Evolutionary conservation across 2,329 filamentous ascomycete species (phyloP).

Genomic region (Lojkania enalia): DNA sequence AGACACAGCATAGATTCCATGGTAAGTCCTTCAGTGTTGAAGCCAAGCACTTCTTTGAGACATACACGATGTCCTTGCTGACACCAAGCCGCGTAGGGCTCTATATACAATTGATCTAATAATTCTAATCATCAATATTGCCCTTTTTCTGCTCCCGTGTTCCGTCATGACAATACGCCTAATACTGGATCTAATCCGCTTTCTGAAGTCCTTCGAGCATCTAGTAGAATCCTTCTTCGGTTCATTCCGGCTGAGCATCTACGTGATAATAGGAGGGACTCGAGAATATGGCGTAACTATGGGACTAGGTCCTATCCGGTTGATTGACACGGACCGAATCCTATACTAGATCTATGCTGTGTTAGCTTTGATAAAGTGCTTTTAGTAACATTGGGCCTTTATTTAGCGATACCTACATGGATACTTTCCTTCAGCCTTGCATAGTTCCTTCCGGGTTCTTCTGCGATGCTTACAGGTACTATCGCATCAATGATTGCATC

Average conservation of each 20-base stretch:
- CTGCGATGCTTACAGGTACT: slow-evolving; percentile 69
- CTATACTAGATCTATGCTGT: slow-evolving; percentile 49
- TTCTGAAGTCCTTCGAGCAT: slow-evolving; percentile 49
- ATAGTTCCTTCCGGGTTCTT: slow-evolving; percentile 71
- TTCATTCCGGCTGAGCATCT: slow-evolving; percentile 42
- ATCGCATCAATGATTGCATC: slow-evolving; percentile 66
- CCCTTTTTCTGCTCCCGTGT: slow-evolving; percentile 44
- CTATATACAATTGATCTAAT: slow-evolving; percentile 55
- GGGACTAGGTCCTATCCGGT: slow-evolving; percentile 41
- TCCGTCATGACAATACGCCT: slow-evolving; percentile 44
- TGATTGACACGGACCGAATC: slow-evolving; percentile 36
- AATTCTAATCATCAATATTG: slow-evolving; percentile 54
- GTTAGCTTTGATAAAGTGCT: slow-evolving; percentile 37
- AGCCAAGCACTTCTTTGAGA: no score
- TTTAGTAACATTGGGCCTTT: slow-evolving; percentile 61
- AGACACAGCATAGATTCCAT: slow-evolving; percentile 47
- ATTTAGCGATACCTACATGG: slow-evolving; percentile 60
- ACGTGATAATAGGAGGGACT: slow-evolving; percentile 44
- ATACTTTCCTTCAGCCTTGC: slow-evolving; percentile 70
- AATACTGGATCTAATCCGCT: slow-evolving; percentile 42
- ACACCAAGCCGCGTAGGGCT: no score
- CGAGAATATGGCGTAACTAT: slow-evolving; percentile 35
- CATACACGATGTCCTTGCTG: no score
- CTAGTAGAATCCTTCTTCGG: slow-evolving; percentile 54
- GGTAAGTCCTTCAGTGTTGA: no score